Conservation (phyloP, 2,329 filamentous ascomycete species). For the Cryoendolithus antarcticus region DNA sequence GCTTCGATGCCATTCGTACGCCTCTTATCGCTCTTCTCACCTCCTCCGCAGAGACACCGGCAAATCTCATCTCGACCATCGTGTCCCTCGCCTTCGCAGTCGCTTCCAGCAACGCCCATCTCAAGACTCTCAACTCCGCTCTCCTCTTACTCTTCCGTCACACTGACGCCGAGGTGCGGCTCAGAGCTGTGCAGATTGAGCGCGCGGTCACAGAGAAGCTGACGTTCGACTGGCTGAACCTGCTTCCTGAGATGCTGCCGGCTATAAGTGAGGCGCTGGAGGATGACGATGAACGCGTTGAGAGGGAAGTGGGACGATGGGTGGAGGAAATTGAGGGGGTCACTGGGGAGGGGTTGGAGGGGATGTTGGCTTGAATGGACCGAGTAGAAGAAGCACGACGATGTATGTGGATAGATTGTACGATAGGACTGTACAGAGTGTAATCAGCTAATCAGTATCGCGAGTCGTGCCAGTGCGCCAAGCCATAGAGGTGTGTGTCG, state of each 20-base stretch:
- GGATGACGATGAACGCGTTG: slow-evolving; percentile 88
- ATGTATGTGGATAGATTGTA: too few species aligned
- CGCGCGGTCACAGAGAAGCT: slow-evolving; percentile 56
- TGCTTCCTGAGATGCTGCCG: slow-evolving; percentile 90
- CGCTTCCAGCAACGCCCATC: slow-evolving; percentile 74
- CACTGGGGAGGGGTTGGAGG: slow-evolving; percentile 78
- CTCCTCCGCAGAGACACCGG: slow-evolving; percentile 30
- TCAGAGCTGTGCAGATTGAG: slow-evolving; percentile 74
- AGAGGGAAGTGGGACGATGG: slow-evolving; percentile 80
- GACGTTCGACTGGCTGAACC: slow-evolving; percentile 84
- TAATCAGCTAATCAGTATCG: too few species aligned
- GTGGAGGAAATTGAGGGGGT: slow-evolving; percentile 81
- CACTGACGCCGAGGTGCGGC: slow-evolving; percentile 56
- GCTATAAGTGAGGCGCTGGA: slow-evolving; percentile 93
- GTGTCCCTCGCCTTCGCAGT: slow-evolving; percentile 62
- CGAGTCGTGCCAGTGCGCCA: too few species aligned
- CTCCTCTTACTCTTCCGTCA: slow-evolving; percentile 70
- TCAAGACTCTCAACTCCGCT: slow-evolving; percentile 72
- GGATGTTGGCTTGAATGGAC: slow-evolving; percentile 51
- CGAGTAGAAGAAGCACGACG: too few species aligned
- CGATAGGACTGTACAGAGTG: too few species aligned
- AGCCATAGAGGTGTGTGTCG: too few species aligned
- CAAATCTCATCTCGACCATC: slow-evolving; percentile 56
- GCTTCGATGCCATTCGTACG: slow-evolving; percentile 62
- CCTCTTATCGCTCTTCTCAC: slow-evolving; percentile 55